These are phyloP conservation scores for Cystofilobasidium capitatum DNA, from an alignment of 768 basidiomycete species.

Conservation along the genomic window DNA sequence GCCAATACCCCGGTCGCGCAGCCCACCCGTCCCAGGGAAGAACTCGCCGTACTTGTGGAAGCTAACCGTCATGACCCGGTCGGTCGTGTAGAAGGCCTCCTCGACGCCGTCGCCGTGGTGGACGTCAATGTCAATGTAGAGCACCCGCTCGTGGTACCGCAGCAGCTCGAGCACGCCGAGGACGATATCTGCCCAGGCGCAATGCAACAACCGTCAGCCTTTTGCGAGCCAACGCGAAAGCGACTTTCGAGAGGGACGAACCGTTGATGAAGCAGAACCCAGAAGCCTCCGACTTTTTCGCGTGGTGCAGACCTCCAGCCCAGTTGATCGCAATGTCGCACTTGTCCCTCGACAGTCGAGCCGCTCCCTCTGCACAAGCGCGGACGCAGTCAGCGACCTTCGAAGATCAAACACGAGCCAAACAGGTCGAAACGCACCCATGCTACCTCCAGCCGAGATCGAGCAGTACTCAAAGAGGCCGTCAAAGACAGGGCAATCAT, in stretches of 20 bases:
- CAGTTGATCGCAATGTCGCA: constrained; percentile 99
- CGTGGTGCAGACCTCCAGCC: constrained; percentile 97
- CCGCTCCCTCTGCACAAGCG: constrained; percentile 72
- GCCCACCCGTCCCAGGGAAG: constrained; percentile 97
- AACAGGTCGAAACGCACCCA: constrained; percentile 56
- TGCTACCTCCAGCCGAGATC: constrained; percentile 98
- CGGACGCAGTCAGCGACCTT: background rate
- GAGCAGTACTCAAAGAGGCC: constrained; percentile 98
- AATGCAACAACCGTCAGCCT: background rate
- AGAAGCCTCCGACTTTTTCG: constrained; percentile 97
- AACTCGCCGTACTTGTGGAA: constrained; percentile 99
- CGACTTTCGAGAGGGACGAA: constrained; percentile 37
- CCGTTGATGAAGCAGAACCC: constrained; percentile 99
- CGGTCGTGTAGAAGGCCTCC: constrained; percentile 98
- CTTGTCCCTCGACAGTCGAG: constrained; percentile 85
- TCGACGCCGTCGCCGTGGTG: constrained; percentile 99
- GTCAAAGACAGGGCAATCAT: constrained; percentile 98
- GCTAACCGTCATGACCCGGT: constrained; percentile 95
- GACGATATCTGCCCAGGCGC: constrained; percentile 69
- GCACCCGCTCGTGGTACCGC: constrained; percentile 81
- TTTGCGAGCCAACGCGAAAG: background rate
- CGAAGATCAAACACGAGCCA: background rate
- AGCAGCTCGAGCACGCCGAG: constrained; percentile 90
- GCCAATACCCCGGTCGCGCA: constrained; percentile 82
- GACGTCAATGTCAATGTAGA: constrained; percentile 97